Evolutionary conservation across 495 filamentous ascomycete species (phyloP), one percentile per base, ranked within the genome.

Genomic region (Elasticomyces elasticus): DNA sequence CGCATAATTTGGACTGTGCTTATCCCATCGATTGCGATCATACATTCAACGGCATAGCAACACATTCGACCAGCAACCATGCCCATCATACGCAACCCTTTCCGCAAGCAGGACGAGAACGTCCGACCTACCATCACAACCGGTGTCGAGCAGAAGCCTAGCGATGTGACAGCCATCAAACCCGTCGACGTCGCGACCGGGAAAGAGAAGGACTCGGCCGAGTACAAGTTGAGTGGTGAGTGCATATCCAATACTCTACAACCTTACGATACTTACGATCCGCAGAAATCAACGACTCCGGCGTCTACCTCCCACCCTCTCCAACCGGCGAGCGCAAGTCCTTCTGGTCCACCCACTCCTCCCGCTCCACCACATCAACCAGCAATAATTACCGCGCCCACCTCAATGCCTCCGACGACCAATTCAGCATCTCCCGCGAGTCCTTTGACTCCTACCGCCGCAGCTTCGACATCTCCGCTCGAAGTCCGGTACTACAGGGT

Each of bases 361-460:
- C 85, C 24, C 75, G 74, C 40, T 81, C 83, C 9, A 75, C 73
- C 33, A 81, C 85, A 5, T 79, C 79, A 12, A 78, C 76, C 59
- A 79, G 82, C 1, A 85, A 85, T 7, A 86, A 83, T 64, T 85
- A 66, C 63, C 60, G 64, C 28, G 81, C 78, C 61, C 76, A 83
- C 51, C 72, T 89, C 51, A 76, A 82, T 62, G 85, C 91, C 54
- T 87, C 86, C 64, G 87, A 89, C 64, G 92, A 97, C 63, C 90
- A 87, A 22, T 98, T 98, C 70, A 87, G 85, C 49, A 98, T 98
- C 70, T 95, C 92, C 27, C 82, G 92, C 60, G 92, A 98, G 71
- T 95, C 89, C 9, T 98, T 97, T 68, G 92, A 98, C 67, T 95
- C 91, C 25, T 98, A 98, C 67, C 79, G 92, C 48, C 83, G 92